Base-by-base conservation (phyloP, 306 rosid species). In the Castanospermum australe region DNA sequence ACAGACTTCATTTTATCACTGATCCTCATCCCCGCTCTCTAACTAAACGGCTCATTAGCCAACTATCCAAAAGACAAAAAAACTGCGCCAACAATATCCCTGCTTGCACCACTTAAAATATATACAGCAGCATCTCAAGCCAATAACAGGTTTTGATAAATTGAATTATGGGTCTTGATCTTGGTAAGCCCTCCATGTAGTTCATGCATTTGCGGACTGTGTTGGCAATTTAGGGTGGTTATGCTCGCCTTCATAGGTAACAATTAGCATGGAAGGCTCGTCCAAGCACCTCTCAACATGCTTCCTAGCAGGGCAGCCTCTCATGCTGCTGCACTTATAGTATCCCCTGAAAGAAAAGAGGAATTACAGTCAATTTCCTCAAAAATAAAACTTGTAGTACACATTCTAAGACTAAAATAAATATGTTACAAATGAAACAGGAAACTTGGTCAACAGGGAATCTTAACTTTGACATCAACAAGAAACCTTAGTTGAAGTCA, bases 221-320 rank as follows among this genome's bases (percentile, higher is more conserved):
- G 94, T 84, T 50, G 90, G 89, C 77, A 91, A 45, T 82, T 89
- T 90, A 2, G 97, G 89, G 81, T 96, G 99, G 86, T 89, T 96
- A 71, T 96, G 99, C 81, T 96, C 99, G 0, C 97, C 98, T 93
- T 96, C 99, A 76, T 96, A 96, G 59, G 98, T 96, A 70, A 96
- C 98, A 5, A 88, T 86, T 42, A 96, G 97, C 99, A 96, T 96
- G 11, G 97, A 87, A 15, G 99, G 92, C 35, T 96, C 97, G 82
- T 96, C 98, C 83, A 92, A 89, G 88, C 96, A 93, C 84, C 98
- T 87, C 85, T 96, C 99, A 3, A 96, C 99, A 55, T 96, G 99
- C 86, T 96, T 96, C 87, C 99, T 96, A 13, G 99, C 99, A 17
- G 99, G 99, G 76, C 99, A 96, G 25, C 99, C 99, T 86, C 99